These are phyloP conservation scores for Neonectria faginata DNA, from an alignment of 2,329 filamentous ascomycete species.

Conservation along the genomic window DNA sequence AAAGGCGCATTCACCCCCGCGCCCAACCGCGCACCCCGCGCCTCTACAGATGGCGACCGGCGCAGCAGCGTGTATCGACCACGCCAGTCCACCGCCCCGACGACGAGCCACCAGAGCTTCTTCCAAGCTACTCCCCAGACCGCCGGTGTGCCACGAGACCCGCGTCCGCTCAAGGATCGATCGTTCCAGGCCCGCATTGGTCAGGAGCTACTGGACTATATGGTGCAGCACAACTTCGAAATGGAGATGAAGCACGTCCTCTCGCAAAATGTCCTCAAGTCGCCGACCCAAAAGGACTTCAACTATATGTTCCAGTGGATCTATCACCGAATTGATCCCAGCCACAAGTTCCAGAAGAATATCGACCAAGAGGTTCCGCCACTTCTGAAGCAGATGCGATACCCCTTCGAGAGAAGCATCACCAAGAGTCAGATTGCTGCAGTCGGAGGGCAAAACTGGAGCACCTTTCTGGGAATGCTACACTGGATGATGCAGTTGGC, in stretches of 20 bases:
- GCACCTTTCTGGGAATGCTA: conserved; percentile 89
- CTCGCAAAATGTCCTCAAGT: conserved; percentile 91
- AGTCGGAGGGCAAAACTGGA: conserved; percentile 97
- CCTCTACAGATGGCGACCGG: conserved; percentile 65
- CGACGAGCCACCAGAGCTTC: conserved; percentile 88
- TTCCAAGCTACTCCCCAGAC: conserved; percentile 88
- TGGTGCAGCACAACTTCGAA: conserved; percentile 95
- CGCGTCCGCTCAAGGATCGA: conserved; percentile 85
- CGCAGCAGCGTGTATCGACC: conserved; percentile 85
- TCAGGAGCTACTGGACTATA: conserved; percentile 90
- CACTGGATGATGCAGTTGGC: conserved; percentile 99
- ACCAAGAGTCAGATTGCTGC: conserved; percentile 96
- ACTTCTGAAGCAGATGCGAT: conserved; percentile 91
- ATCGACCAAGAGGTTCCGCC: conserved; percentile 96
- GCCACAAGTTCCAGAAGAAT: conserved; percentile 91
- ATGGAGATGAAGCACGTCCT: conserved; percentile 96
- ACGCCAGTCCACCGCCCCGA: conserved; percentile 75
- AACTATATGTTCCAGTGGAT: conserved; percentile 98
- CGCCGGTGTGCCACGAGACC: conserved; percentile 86
- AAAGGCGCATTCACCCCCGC: conserved; percentile 75
- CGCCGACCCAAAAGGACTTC: conserved; percentile 98
- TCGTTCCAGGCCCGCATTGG: conserved; percentile 84
- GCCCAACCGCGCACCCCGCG: conserved; percentile 53
- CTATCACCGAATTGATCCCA: conserved; percentile 94
- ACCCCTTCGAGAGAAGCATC: conserved; percentile 94